Base-by-base conservation (phyloP, 805 yeast species). In the Hanseniaspora valbyensis region DNA sequence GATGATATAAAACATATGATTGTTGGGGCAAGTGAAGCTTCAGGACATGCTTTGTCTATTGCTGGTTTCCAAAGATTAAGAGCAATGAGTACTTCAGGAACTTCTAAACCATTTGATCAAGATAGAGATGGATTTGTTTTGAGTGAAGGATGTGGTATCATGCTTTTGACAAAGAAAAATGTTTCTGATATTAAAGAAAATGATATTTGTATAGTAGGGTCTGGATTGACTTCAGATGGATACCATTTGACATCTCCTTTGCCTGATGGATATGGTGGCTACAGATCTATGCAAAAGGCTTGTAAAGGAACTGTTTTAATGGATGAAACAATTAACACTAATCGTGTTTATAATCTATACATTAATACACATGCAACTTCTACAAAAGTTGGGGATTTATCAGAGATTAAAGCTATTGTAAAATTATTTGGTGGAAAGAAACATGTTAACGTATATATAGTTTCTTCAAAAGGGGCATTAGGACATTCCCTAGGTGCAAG, bases 331-430 rank as follows among this genome's bases (percentile, higher is more conserved):
- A 80, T 81, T 0, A 25, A 28, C 12, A 14, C 13, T 5, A 9
- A 18, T 2, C 14, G 19, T 9, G 9, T 16, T 16, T 26, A 43
- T 2, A 50, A 34, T 16, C 24, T 44, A 12, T 50, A 42, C 60
- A 72, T 92, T 43, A 92, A 94, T 65, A 96, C 98, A 1, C 99
- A 92, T 65, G 98, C 99, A 0, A 92, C 99, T 0, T 85, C 95
- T 0, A 92, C 99, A 0, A 68, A 70, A 6, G 66, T 89, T 3
- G 99, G 99, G 4, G 99, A 92, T 60, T 67, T 78, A 18, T 92
- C 95, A 0, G 99, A 92, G 61, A 78, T 83, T 58, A 61, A 62
- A 39, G 97, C 97, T 2, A 80, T 92, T 45, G 63, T 69, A 43
- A 63, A 73, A 3, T 58, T 83, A 3, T 76, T 86, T 50, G 36